Conservation (phyloP, 352 stramenopile species). For the Phytopythium montanum region DNA sequence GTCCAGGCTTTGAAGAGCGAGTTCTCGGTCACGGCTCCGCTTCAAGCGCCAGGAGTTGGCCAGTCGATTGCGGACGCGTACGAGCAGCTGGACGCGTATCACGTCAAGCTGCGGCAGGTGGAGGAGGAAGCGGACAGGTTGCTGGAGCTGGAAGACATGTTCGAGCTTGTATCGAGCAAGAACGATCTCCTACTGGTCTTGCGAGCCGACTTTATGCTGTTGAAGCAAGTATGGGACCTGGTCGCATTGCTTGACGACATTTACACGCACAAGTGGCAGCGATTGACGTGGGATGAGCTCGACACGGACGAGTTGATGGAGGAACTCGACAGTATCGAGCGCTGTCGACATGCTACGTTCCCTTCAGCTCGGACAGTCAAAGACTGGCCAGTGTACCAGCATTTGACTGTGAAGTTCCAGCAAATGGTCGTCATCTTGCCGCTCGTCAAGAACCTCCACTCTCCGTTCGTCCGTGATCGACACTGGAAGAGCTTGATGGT, state of each 20-base stretch:
- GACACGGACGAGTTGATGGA: constrained; percentile 88
- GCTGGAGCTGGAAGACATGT: constrained; percentile 94
- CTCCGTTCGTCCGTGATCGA: constrained; percentile 80
- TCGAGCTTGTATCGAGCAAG: constrained; percentile 87
- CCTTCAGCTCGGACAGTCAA: constrained; percentile 63
- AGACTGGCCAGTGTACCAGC: constrained; percentile 92
- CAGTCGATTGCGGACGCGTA: constrained; percentile 73
- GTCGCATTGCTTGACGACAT: constrained; percentile 82
- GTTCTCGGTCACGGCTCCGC: constrained; percentile 55
- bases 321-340: constrained; percentile 84
- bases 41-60: constrained; percentile 27
- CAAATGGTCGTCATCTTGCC: constrained; percentile 93
- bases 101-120: constrained; percentile 66
- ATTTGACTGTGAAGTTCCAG: constrained; percentile 87
- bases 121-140: constrained; percentile 82
- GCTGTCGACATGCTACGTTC: constrained; percentile 51
- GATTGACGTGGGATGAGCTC: constrained; percentile 85
- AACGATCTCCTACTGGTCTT: constrained; percentile 79
- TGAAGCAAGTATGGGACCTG: constrained; percentile 94
- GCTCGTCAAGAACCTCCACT: constrained; percentile 87
- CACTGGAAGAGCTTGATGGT: constrained; percentile 89
- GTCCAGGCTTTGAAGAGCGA: constrained; percentile 61
- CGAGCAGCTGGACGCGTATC: constrained; percentile 82
- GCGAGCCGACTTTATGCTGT: constrained; percentile 82
- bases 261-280: constrained; percentile 81